Evolutionary conservation across 768 basidiomycete species (phyloP).

Genomic region (Boletus tomentosulus): DNA sequence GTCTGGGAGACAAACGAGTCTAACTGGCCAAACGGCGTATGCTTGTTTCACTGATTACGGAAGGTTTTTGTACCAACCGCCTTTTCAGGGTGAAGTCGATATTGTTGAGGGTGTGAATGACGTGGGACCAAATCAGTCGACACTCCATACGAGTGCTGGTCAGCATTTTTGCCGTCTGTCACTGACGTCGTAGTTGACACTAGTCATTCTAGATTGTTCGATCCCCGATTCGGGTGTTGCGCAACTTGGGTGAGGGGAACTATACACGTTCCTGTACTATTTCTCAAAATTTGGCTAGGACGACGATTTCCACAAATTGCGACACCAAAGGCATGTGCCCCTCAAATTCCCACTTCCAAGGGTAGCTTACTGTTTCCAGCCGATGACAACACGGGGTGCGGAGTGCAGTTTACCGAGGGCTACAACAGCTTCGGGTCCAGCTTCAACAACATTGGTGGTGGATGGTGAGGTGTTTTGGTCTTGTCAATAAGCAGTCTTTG

Average conservation of each 20-base stretch:
- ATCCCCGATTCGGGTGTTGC: conserved; percentile 21
- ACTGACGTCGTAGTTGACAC: background rate
- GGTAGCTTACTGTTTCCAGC: conserved; percentile 8
- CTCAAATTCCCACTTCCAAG: background rate
- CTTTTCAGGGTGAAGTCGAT: conserved; percentile 27
- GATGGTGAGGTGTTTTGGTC: conserved; percentile 30
- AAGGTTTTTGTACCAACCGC: background rate
- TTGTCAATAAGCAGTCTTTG: background rate
- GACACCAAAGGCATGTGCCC: conserved; percentile 17
- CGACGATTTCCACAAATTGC: conserved; percentile 20
- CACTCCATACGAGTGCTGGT: conserved; percentile 55
- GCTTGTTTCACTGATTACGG: background rate
- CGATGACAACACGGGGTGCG: conserved; percentile 37
- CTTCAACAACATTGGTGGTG: conserved; percentile 36
- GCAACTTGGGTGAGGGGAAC: conserved; percentile 21
- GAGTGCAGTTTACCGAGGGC: conserved; percentile 25
- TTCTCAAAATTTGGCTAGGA: conserved; percentile 9
- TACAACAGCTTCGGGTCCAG: conserved; percentile 24
- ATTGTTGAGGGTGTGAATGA: conserved; percentile 47
- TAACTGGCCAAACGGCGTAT: conserved; percentile 26
- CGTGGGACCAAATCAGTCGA: conserved; percentile 44
- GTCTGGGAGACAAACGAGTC: conserved; percentile 26
- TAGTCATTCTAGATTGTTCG: conserved; percentile 18
- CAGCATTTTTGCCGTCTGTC: conserved; percentile 1
- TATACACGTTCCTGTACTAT: background rate